Conservation (phyloP, 306 rosid genomes). For the cucumber (Cucumis sativus) region Cucumber_9930_V3 NC_026659.2:30862501-30863000, state of each 20-base stretch:
- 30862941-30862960: not conserved
- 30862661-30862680: not conserved
- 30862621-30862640: not conserved
- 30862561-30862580: no score
- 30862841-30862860: not conserved
- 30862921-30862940: not conserved
- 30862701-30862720: not conserved
- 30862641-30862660: not conserved
- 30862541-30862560: not conserved
- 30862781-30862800: not conserved
- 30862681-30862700: not conserved
- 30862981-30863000: conserved; percentile 11
- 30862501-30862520: conserved; percentile 76
- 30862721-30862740: no score
- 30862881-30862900: not conserved
- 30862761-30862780: not conserved
- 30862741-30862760: not conserved
- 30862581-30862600: not conserved
- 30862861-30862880: not conserved
- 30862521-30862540: conserved; percentile 54
- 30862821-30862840: not conserved
- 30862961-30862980: not conserved
- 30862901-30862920: not conserved
- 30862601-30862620: not conserved
- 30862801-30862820: not conserved